A percentile compares a stretch with the other conserved stretches of the same genome.
These are phyloP conservation scores for Adansonia rubrostipa DNA, from an alignment of 441 rosid genomes.

Conservation along the genomic window DNA sequence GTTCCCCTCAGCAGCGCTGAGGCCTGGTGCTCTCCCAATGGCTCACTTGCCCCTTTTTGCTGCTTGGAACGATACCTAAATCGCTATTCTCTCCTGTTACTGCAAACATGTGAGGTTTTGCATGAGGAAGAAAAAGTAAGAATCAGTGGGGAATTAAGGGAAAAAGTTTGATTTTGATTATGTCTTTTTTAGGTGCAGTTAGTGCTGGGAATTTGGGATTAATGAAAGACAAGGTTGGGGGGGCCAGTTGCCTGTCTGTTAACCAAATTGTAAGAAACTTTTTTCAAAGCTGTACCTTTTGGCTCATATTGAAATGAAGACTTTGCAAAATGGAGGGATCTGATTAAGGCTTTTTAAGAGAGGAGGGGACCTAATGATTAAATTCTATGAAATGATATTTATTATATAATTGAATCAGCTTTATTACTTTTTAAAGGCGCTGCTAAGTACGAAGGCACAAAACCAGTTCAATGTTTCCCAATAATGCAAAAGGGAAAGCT, in stretches of 20 bases:
- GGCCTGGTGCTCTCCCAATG: conserved; percentile 57
- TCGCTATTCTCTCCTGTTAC: not conserved
- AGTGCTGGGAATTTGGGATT: not conserved
- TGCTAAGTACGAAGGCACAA: conserved; percentile 34
- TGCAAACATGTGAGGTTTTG: not conserved
- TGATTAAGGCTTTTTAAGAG: not conserved
- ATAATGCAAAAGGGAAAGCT: conserved; percentile 37
- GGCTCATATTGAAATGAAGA: conserved; percentile 40
- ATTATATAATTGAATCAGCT: conserved; percentile 31
- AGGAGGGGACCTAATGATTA: conserved; percentile 38
- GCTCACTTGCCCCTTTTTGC: conserved; percentile 75
- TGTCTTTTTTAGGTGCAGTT: not conserved
- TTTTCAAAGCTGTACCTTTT: conserved; percentile 39
- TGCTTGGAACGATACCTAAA: conserved; percentile 48
- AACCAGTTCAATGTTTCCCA: conserved; percentile 42
- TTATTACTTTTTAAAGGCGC: conserved; percentile 27
- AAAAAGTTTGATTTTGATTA: not conserved
- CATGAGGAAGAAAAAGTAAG: not conserved
- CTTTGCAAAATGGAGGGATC: conserved; percentile 45
- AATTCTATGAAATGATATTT: conserved; percentile 39
- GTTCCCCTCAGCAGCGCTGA: conserved; percentile 50
- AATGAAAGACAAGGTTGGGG: not conserved
- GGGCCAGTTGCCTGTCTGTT: not conserved
- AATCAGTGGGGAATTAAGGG: not conserved
- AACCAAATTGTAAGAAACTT: not conserved